Evolutionary conservation across 2,329 filamentous ascomycete genomes (phyloP).

Genomic region (Capronia epimyces): DNA sequence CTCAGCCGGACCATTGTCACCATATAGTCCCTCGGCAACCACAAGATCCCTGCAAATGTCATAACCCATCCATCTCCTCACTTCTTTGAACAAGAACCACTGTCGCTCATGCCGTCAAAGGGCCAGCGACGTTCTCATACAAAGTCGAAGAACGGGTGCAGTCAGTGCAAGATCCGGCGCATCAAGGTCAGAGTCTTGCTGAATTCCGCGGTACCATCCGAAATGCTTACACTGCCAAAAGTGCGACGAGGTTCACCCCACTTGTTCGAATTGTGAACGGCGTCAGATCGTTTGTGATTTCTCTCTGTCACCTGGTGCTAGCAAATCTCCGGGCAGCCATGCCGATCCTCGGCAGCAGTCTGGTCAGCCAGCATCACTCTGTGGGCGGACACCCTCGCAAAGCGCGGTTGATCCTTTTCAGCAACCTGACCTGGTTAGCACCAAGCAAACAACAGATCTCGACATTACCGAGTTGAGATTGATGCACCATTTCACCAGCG

Average conservation of each 20-base stretch:
- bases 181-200: slow-evolving; percentile 34
- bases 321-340: slow-evolving; percentile 17
- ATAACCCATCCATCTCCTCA: slow-evolving; percentile 6
- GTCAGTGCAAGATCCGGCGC: slow-evolving; percentile 38
- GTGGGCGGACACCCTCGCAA: slow-evolving; percentile 12
- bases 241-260: slow-evolving; percentile 38
- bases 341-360: slow-evolving; percentile 8
- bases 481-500: slow-evolving; percentile 38
- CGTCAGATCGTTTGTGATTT: slow-evolving; percentile 37
- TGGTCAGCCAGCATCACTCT: slow-evolving; percentile 7
- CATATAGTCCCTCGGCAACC: not conserved
- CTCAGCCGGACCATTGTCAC: too few species aligned
- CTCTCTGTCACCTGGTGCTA: slow-evolving; percentile 18
- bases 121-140: slow-evolving; percentile 33
- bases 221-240: slow-evolving; percentile 20
- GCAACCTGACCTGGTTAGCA: slow-evolving; percentile 26
- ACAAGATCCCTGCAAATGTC: not conserved
- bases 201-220: not conserved
- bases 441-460: slow-evolving; percentile 27
- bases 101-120: slow-evolving; percentile 27
- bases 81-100: not conserved
- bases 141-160: slow-evolving; percentile 39
- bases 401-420: slow-evolving; percentile 21
- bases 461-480: slow-evolving; percentile 36
- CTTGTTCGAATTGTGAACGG: slow-evolving; percentile 36